Evolutionary conservation across 2,329 filamentous ascomycete species (phyloP), one percentile per base, ranked within the genome.

Genomic region (Fusarium camptoceras): DNA sequence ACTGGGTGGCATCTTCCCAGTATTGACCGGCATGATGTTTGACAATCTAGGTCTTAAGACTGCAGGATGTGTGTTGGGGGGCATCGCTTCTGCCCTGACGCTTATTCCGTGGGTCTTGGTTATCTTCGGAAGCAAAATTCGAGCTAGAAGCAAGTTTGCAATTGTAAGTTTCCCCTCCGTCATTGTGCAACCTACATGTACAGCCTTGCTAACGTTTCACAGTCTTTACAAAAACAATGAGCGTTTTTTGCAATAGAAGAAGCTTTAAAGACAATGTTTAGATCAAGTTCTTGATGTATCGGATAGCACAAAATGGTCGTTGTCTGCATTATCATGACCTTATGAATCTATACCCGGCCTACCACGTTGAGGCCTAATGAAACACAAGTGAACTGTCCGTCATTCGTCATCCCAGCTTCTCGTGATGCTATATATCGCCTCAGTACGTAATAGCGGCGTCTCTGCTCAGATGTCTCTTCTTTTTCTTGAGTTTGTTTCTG

Each of bases 71-170:
- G 77, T 97, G 47, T 81, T 98, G 9, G 94, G 94, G 8, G 92
- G 89, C 1, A 87, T 97, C 65, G 91, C 88, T 14, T 80, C 82
- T 3, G 78, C 86, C 3, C 78, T 98, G 66, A 94, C 92, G 0
- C 78, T 92, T 3, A 94, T 97, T n/a, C 95, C 94, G 0, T 98
- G 94, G 92, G 89, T 94, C 1, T 78, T 98, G 54, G 87, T 94
- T 0, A 88, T 96, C 31, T 96, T 89, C 71, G 95, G 94, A 0
- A 89, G 91, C 34, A 87, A 76, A 69, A 97, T 98, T 68, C 85
- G 94, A 28, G 86, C 87, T 14, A 87, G 90, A 77, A 96, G 93
- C 77, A 91, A 89, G 72, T 92, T 97, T 80, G 94, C 94, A 7
- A 86, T 85, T 77, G 88, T 86, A 78, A 81, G 83, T 78, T 25